Base-by-base conservation (phyloP, 2,329 filamentous ascomycete species). In the Trichoderma semiorbis region DNA sequence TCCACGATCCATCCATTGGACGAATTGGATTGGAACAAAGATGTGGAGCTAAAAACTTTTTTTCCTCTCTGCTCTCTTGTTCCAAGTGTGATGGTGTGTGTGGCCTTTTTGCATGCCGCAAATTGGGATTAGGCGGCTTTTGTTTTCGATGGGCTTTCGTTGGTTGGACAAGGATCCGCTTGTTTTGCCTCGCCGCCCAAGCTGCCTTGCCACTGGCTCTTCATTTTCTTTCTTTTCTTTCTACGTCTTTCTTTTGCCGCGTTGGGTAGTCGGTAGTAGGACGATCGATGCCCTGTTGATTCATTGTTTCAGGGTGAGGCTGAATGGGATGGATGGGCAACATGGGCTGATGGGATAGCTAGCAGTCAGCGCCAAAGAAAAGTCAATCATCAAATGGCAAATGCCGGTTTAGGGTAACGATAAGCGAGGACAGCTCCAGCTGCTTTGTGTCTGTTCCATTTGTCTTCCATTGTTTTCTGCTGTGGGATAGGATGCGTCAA, bases 161-260 rank as follows among this genome's bases (percentile, higher is more conserved):
- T 50, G 43, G 43, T 50, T 50, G 63, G 50, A 30, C 18, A 16
- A 28, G 10, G 69, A 30, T 58, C 69, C 69, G 39, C 69, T 57
- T 24, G 7, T 50, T 50, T 53, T 68, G 53, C 34, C 69, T 71
- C 63, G 69, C 69, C 69, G 65, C 69, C 69, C 53, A 68, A 16
- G 26, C 24, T 68, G 32, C 43, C 65, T 68, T 58, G 32, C 28
- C 53, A 21, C 34, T 21, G 12, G 5, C 14, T 39, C 3, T 57
- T 11, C n/a, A 5, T 7, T 12, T 67, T 36, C 39, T 47, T 16
- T 60, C 11, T 7, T 8, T 39, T 7, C 3, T 18, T 39, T 39
- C 36, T 18, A 39, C 7, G 36, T 39, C 36, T 39, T 39, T 39
- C 36, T 39, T 39, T 53, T 14, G n/a, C 47, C 43, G 43, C n/a